These are phyloP conservation scores for Viola pubescens DNA, from an alignment of 441 rosid species.

Conservation along the genomic window DNA sequence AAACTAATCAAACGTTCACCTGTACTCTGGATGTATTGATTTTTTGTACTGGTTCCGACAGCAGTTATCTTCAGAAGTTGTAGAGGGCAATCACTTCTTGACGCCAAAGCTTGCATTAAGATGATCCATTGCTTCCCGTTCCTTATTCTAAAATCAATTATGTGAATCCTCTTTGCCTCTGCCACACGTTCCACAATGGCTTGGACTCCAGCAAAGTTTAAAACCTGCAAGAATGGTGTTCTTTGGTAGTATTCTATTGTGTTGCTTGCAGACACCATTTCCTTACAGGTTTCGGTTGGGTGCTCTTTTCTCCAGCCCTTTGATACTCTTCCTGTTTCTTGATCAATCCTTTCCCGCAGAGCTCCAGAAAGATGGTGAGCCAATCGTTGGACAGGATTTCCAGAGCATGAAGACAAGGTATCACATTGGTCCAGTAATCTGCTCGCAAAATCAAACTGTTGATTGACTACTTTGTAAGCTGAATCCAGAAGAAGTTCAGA, in stretches of 20 bases:
- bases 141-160: conserved; percentile 34
- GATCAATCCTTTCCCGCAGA: conserved; percentile 42
- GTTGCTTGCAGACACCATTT: conserved; percentile 10
- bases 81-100: conserved; percentile 18
- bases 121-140: conserved; percentile 47
- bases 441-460: conserved; percentile 35
- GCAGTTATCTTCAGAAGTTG: conserved; percentile 42
- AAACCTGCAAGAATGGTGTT: conserved; percentile 33
- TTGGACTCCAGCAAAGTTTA: conserved; percentile 40
- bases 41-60: conserved; percentile 21
- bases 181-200: conserved; percentile 38
- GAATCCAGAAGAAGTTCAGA: conserved; percentile 34
- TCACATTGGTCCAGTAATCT: conserved; percentile 36
- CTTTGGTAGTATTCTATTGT: conserved; percentile 20
- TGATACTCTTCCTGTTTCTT: background rate
- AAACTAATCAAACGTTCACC: conserved; percentile 32
- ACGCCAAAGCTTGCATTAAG: conserved; percentile 43
- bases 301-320: conserved; percentile 25
- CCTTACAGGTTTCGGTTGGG: conserved; percentile 16
- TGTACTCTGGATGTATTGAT: conserved; percentile 24
- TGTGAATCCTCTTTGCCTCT: conserved; percentile 36
- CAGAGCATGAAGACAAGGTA: conserved; percentile 24
- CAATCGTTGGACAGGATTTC: conserved; percentile 41
- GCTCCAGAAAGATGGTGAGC: conserved; percentile 39
- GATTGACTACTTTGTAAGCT: conserved; percentile 36